phyloP scores from a whole-genome alignment of 179 eudicot genomes.

The Patellifolia procumbens region DNA sequence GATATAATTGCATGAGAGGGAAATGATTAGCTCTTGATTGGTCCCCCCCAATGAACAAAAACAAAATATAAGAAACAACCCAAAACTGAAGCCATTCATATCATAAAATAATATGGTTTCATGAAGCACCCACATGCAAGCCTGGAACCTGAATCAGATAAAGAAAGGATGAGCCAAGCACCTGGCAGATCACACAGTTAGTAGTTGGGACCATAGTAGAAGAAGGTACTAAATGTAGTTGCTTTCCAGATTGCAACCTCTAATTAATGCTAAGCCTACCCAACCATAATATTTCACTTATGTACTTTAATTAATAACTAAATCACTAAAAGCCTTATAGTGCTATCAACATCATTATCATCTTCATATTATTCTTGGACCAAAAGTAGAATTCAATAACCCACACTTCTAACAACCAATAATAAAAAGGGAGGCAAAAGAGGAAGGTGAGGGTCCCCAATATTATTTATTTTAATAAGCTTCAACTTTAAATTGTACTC shows the following conservation, averaged over 20 bases:
- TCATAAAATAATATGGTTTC: neutral
- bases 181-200: slow-evolving; percentile 16
- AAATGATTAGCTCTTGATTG: slow-evolving; percentile 12
- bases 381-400: neutral
- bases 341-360: slow-evolving; percentile 20
- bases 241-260: neutral
- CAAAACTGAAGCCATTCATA: neutral
- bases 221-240: slow-evolving; percentile 10
- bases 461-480: neutral
- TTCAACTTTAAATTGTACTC: too few relatives aligned
- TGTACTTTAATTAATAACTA: slow-evolving; percentile 12
- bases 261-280: neutral
- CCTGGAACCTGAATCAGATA: slow-evolving; percentile 12
- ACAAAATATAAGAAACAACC: neutral
- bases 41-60: neutral
- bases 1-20: neutral
- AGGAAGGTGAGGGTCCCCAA: neutral
- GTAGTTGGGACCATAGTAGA: slow-evolving; percentile 35
- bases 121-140: slow-evolving; percentile 25
- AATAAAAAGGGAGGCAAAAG: neutral
- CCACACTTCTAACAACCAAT: neutral
- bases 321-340: slow-evolving; percentile 8
- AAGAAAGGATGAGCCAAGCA: slow-evolving; percentile 9
- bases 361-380: slow-evolving; percentile 3
- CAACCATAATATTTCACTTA: neutral